Conservation (phyloP, 1,284 basidiomycete species). For the Lignosus rhinocerotis region DNA sequence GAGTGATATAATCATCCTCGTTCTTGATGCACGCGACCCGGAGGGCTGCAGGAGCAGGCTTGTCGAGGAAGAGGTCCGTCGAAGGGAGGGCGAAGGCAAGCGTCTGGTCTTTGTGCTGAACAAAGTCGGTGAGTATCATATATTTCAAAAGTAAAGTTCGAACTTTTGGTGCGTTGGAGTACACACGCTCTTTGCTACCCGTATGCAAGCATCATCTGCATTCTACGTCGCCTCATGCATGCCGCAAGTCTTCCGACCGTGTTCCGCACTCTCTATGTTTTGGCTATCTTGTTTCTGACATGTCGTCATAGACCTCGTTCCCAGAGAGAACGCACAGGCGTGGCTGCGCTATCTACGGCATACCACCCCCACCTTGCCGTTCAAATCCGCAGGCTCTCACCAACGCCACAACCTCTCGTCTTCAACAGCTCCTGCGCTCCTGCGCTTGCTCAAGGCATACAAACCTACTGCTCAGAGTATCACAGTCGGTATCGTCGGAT, state of each 20-base stretch:
- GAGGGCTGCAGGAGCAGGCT: conserved; percentile 85
- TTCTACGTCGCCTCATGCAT: no score
- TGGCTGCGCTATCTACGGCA: conserved; percentile 93
- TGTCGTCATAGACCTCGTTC: conserved; percentile 74
- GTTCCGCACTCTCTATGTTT: background rate
- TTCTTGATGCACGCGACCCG: conserved; percentile 90
- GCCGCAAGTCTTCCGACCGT: background rate
- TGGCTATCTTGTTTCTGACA: background rate
- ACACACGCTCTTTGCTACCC: no score
- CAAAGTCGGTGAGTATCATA: conserved; percentile 77
- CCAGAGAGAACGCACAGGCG: conserved; percentile 83
- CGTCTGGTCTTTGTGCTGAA: conserved; percentile 88
- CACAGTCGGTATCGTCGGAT: conserved; percentile 94
- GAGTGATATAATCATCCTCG: conserved; percentile 87
- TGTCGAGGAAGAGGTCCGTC: conserved; percentile 88
- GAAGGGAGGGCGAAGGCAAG: conserved; percentile 85
- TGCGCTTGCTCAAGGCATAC: conserved; percentile 92
- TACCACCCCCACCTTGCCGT: conserved; percentile 91
- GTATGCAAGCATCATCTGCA: no score
- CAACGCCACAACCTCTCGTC: conserved; percentile 83
- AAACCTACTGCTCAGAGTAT: conserved; percentile 74
- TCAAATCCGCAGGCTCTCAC: conserved; percentile 82
- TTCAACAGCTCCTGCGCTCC: conserved; percentile 75
- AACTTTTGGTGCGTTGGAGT: no score
- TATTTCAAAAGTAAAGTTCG: no score